phyloP scores from a whole-genome alignment of 352 stramenopile genomes.

The Aphanomyces invadans region DNA sequence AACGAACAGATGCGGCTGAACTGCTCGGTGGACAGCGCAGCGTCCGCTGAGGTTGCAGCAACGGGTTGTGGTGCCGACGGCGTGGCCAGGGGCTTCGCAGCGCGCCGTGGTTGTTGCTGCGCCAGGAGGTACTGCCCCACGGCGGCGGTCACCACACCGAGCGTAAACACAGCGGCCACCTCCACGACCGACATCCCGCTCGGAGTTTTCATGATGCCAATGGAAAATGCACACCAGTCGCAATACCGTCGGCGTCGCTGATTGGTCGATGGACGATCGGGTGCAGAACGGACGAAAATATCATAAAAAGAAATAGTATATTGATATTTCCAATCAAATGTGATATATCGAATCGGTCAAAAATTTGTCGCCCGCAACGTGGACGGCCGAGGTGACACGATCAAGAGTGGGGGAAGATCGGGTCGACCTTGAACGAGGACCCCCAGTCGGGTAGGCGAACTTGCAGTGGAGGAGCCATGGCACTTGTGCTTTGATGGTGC shows the following conservation, averaged over 20 bases:
- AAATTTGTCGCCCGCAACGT: no score
- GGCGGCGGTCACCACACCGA: background rate
- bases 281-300: no score
- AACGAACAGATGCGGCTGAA: constrained; percentile 92
- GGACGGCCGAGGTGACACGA: no score
- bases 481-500: background rate
- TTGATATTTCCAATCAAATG: no score
- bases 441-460: background rate
- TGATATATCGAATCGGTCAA: no score
- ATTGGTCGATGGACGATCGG: background rate
- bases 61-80: background rate
- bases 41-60: no score
- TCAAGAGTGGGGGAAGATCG: no score
- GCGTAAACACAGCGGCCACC: background rate
- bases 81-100: background rate
- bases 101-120: background rate
- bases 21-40: constrained; percentile 63
- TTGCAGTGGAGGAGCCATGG: background rate
- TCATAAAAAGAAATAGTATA: no score
- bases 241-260: background rate
- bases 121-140: background rate
- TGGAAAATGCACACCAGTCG: background rate
- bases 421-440: background rate
- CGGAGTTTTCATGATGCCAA: background rate
- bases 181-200: background rate